Evolutionary conservation across 1,139 yeast genomes (phyloP).

Genomic region (Tardiomyces depauwii): DNA sequence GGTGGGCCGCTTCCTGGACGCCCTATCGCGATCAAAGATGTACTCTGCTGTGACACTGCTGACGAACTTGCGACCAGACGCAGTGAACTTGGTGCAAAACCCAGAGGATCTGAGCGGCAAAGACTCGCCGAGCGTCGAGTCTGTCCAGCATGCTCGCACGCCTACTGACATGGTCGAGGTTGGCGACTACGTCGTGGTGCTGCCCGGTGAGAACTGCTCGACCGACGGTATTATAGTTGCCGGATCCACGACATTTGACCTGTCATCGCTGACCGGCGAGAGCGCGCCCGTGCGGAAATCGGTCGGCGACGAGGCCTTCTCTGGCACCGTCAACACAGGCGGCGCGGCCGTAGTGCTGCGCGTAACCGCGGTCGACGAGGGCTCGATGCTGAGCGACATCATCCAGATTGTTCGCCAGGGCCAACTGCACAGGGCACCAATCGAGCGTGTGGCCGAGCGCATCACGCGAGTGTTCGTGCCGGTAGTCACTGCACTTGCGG

Average conservation of each 20-base stretch:
- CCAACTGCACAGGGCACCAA: slow-evolving; percentile 62
- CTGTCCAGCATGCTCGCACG: slow-evolving; percentile 17
- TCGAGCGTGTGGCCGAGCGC: slow-evolving; percentile 60
- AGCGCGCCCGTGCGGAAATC: slow-evolving; percentile 53
- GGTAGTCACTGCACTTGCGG: slow-evolving; percentile 46
- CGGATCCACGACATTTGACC: slow-evolving; percentile 55
- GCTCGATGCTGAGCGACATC: slow-evolving; percentile 58
- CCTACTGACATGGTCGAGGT: slow-evolving; percentile 47
- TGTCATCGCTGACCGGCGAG: slow-evolving; percentile 73
- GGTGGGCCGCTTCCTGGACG: slow-evolving; percentile 59
- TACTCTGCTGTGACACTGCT: slow-evolving; percentile 53
- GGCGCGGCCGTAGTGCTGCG: slow-evolving; percentile 42
- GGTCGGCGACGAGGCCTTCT: slow-evolving; percentile 53
- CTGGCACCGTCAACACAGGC: slow-evolving; percentile 64
- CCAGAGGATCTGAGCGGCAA: slow-evolving; percentile 8
- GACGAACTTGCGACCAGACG: slow-evolving; percentile 38
- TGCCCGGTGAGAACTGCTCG: slow-evolving; percentile 64
- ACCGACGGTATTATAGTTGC: slow-evolving; percentile 54
- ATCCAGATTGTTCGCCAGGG: slow-evolving; percentile 65
- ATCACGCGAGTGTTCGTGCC: slow-evolving; percentile 70
- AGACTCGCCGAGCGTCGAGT: slow-evolving; percentile 10
- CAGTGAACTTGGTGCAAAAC: slow-evolving; percentile 37
- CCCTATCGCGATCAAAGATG: slow-evolving; percentile 53
- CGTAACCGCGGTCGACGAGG: slow-evolving; percentile 51
- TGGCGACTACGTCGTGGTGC: slow-evolving; percentile 48